Conservation (phyloP, 1,139 yeast genomes). For the Blastobotrys capitulatus region DNA sequence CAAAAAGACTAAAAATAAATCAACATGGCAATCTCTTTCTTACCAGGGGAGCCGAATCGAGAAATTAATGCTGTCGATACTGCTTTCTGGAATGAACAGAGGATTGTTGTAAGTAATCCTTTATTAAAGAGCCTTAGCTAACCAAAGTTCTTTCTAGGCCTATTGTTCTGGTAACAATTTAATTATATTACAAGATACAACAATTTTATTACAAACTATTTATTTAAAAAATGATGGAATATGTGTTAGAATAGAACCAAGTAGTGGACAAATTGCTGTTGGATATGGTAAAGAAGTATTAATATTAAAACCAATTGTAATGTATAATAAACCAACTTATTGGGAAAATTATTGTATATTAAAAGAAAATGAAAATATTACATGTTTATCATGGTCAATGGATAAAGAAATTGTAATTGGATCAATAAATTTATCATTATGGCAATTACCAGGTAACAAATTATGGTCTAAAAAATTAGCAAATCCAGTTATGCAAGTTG, state of each 20-base stretch:
- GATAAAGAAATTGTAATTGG: conserved; percentile 61
- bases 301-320: conserved; percentile 24
- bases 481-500: conserved; percentile 48
- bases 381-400: conserved; percentile 57
- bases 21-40: conserved; percentile 40
- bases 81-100: conserved; percentile 61
- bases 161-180: conserved; percentile 89
- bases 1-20: background rate
- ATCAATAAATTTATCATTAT: conserved; percentile 49
- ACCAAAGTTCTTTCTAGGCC: conserved; percentile 31
- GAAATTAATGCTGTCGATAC: conserved; percentile 53
- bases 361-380: conserved; percentile 25
- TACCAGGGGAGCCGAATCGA: conserved; percentile 81
- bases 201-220: conserved; percentile 64
- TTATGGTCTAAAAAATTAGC: conserved; percentile 32
- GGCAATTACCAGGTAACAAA: conserved; percentile 32
- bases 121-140: background rate
- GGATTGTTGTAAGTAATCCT: conserved; percentile 41
- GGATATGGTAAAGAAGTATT: conserved; percentile 34
- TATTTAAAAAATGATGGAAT: conserved; percentile 62
- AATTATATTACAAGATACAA: conserved; percentile 52
- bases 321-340: conserved; percentile 24
- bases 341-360: conserved; percentile 14
- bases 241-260: conserved; percentile 57
- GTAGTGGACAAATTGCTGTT: conserved; percentile 46